Percentiles rank a stretch among this genome's conserved stretches.
Conservation (phyloP, 2,329 filamentous ascomycete genomes). For the Xylariaceae sp. region DNA sequence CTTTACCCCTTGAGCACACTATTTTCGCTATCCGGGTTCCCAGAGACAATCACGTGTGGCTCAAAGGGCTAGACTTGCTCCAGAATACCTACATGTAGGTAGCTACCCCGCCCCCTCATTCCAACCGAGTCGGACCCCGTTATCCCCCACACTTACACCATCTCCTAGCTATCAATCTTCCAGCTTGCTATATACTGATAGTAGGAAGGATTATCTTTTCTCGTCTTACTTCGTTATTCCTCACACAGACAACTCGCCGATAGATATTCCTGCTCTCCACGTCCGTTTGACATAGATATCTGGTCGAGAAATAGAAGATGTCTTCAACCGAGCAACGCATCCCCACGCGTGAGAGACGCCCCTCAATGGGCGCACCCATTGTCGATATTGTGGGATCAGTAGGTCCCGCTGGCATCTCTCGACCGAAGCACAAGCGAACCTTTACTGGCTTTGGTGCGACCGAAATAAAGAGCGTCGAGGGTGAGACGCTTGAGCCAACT, state of each 20-base stretch:
- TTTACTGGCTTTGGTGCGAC: slow-evolving; percentile 85
- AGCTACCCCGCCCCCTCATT: slow-evolving; percentile 6
- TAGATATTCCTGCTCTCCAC: too few relatives aligned
- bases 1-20: too few relatives aligned
- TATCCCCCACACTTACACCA: too few relatives aligned
- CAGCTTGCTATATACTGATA: background rate
- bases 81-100: too few relatives aligned
- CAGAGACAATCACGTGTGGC: too few relatives aligned
- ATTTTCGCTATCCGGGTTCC: too few relatives aligned
- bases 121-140: too few relatives aligned
- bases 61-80: too few relatives aligned
- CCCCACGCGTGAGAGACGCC: slow-evolving; percentile 68
- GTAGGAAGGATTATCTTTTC: too few relatives aligned
- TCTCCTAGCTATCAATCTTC: too few relatives aligned
- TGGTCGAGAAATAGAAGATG: slow-evolving; percentile 24
- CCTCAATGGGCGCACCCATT: slow-evolving; percentile 74
- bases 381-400: slow-evolving; percentile 82
- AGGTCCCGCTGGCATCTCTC: slow-evolving; percentile 75
- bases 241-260: too few relatives aligned
- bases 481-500: slow-evolving; percentile 33
- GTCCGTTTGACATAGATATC: background rate
- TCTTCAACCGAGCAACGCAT: slow-evolving; percentile 34
- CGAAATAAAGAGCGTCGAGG: slow-evolving; percentile 93
- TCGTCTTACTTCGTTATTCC: too few relatives aligned
- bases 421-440: slow-evolving; percentile 97